phyloP scores from a whole-genome alignment of 495 filamentous ascomycete species.

The Talaromyces thailandensis region DNA sequence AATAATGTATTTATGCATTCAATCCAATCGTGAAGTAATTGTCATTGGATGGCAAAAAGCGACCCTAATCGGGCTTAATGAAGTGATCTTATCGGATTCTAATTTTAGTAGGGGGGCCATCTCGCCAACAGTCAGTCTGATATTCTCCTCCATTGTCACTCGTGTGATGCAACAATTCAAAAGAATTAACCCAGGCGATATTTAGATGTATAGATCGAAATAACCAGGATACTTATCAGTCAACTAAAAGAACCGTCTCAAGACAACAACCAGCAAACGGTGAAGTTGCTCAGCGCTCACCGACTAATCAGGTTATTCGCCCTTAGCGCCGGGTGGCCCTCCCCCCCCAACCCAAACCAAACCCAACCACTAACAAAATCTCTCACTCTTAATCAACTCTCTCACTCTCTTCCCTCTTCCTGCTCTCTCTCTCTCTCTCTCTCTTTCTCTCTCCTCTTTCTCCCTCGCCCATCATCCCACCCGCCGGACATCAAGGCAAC shows the following conservation, averaged over 20 bases:
- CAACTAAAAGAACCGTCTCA: not conserved
- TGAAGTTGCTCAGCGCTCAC: not conserved
- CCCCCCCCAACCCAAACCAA: not conserved
- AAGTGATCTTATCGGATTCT: not conserved
- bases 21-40: not conserved
- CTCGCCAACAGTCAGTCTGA: not conserved
- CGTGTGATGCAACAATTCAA: not conserved
- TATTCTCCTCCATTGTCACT: not conserved
- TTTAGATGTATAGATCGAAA: not conserved
- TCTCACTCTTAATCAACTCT: constrained; percentile 18
- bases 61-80: not conserved
- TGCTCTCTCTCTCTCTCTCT: constrained; percentile 7
- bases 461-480: constrained; percentile 11
- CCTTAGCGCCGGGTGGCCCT: constrained; percentile 1
- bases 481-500: constrained; percentile 25
- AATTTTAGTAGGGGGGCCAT: not conserved
- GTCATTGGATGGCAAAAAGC: not conserved
- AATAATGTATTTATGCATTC: not conserved
- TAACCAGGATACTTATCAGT: not conserved
- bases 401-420: constrained; percentile 11
- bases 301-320: constrained; percentile 1
- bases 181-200: not conserved
- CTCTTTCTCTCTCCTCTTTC: constrained; percentile 10
- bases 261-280: not conserved
- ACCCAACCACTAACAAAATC: constrained; percentile 1